Base-by-base conservation (phyloP, 176 grass and related monocot species). In the Pharus latifolius region DNA sequence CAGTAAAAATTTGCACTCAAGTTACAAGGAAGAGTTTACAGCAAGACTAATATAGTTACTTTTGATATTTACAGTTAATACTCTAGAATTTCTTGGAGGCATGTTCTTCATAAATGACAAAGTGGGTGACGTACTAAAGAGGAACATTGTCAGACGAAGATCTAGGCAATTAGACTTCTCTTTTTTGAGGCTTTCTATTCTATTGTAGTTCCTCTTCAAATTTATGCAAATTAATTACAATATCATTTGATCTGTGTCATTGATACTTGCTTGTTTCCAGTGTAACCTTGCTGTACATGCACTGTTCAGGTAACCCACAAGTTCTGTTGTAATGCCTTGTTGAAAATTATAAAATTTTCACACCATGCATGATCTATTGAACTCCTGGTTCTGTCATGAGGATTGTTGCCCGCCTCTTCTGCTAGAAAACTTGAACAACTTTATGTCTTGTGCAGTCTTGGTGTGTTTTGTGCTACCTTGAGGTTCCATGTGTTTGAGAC, bases 161-260 rank as follows among this genome's bases (percentile, higher is more conserved):
- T 63, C 55, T 16, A 56, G 44, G 32, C 50, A 73, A 20, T 12
- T 26, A 34, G 14, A 43, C 9, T 48, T 48, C 4, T 47, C 15
- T 69, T 75, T 75, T 52, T 4, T 44, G 64, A 38, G 65, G n/a
- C n/a, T 63, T 77, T 77, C 23, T 54, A 2, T 66, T 59, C 78
- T 28, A 29, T 10, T 28, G 67, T n/a, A 33, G 24, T 4, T 11
- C n/a, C 31, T 32, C 42, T 47, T 55, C 20, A 17, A 72, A 55
- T 67, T 73, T 35, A 13, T 26, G 48, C 27, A 60, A 73, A 65
- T 12, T 30, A 31, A 32, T 51, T 24, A 19, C 38, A 13, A 2
- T 65, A 33, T 47, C 53, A 38, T 34, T 49, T 9, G 24, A 49
- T 72, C 8, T 43, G 18, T 31, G 31, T 33, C 1, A 0, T 67